These are phyloP conservation scores for Monilinia fructigena DNA, from an alignment of 2,329 filamentous ascomycete genomes.

Conservation along the genomic window DNA sequence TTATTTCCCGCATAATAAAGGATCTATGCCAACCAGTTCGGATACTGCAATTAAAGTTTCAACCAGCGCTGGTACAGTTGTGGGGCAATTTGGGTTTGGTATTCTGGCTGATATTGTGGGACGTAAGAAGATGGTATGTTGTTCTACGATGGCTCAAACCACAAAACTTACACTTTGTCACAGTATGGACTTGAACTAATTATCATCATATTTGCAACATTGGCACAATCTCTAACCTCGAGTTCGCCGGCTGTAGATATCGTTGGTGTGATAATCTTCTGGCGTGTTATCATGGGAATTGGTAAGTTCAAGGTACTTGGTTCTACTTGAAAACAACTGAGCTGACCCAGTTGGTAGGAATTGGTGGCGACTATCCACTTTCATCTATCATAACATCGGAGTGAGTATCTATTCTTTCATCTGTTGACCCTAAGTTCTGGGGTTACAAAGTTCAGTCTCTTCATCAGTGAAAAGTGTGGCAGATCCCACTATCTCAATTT, in stretches of 20 bases:
- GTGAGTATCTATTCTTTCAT: slow-evolving; percentile 17
- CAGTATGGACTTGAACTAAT: slow-evolving; percentile 74
- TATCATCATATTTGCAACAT: slow-evolving; percentile 73
- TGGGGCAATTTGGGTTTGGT: slow-evolving; percentile 79
- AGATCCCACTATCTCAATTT: background rate
- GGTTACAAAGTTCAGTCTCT: background rate
- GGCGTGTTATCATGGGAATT: slow-evolving; percentile 69
- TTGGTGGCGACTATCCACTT: slow-evolving; percentile 78
- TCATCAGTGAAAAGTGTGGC: background rate
- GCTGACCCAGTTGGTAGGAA: slow-evolving; percentile 51
- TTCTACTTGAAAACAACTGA: background rate
- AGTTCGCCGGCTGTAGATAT: slow-evolving; percentile 60
- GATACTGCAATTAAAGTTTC: slow-evolving; percentile 83
- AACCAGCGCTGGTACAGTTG: slow-evolving; percentile 76
- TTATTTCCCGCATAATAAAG: slow-evolving; percentile 37
- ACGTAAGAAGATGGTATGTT: slow-evolving; percentile 59
- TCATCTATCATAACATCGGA: slow-evolving; percentile 83
- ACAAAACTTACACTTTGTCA: background rate
- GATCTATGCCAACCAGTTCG: slow-evolving; percentile 61
- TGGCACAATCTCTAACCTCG: slow-evolving; percentile 66
- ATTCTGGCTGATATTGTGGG: slow-evolving; percentile 73
- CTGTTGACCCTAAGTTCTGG: background rate
- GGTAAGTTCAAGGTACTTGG: slow-evolving; percentile 29
- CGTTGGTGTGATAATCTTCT: slow-evolving; percentile 70
- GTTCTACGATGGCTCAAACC: background rate